Base-by-base conservation (phyloP, 2,329 filamentous ascomycete species). In the Ramichloridium luteum region DNA sequence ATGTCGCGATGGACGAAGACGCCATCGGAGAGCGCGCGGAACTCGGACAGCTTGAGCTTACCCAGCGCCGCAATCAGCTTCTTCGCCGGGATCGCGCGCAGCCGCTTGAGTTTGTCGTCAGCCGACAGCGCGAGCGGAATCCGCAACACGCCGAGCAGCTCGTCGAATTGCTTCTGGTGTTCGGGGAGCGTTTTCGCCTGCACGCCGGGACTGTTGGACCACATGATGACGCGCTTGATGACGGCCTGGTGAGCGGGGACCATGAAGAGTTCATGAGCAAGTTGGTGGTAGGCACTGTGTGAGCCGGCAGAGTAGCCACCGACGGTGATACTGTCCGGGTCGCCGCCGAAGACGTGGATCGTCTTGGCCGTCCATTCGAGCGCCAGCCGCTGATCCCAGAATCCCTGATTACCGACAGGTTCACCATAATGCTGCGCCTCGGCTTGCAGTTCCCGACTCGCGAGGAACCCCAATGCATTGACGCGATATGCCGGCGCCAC, bases 401-500 rank as follows among this genome's bases (percentile, higher is more conserved):
- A 68, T 2, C 68, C 68, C 12, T 62, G 54, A 34, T 72, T 72
- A 2, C 70, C 61, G 3, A 55, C 49, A 0, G 56, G 53, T 18
- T 63, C 58, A 1, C 55, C 46, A 9, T 45, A 48, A 2, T 43
- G 38, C 3, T 50, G 45, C 3, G 62, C 58, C 29, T 67, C 64
- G 2, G 53, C 46, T 20, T 56, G 49, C 3, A 72, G 43, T 39
- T 72, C 66, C 2, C 51, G 39, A 2, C 63, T 62, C 13, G 67
- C 62, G 1, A 74, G 54, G 44, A 73, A 74, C 1, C 70, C 70
- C 31, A 73, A 64, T 1, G 68, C 47, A 33, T 71, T 71, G 2
- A 74, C 49, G 2, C 70, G 63, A 43, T 74, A 74, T 2, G 64
- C 68, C 2, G 70, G 70, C 41, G 62, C 57, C 3, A 74, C 66